Conservation (phyloP, 1,284 basidiomycete species). For the Irpex lacteus region DNA sequence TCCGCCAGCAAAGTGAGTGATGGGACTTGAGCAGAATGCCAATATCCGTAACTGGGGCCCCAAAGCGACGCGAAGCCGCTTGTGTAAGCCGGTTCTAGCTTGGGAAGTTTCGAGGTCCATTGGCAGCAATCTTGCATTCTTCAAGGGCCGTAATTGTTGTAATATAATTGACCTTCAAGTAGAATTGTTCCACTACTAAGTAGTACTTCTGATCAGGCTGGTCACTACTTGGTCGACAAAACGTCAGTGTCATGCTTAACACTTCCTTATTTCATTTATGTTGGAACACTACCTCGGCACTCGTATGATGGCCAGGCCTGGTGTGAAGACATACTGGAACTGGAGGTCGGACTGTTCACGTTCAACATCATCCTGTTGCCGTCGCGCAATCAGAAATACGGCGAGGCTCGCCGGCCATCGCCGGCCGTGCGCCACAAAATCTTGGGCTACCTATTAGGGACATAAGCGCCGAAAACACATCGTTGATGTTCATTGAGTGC, state of each 20-base stretch:
- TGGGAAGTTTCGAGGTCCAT: neutral
- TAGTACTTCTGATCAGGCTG: too few species aligned
- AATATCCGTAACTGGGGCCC: neutral
- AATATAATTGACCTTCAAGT: too few species aligned
- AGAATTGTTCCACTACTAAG: too few species aligned
- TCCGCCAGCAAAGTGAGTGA: neutral
- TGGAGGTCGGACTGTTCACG: too few species aligned
- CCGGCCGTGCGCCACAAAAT: neutral
- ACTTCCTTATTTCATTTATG: too few species aligned
- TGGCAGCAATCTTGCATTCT: neutral
- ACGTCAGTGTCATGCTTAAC: too few species aligned
- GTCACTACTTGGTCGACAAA: too few species aligned
- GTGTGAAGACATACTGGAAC: too few species aligned
- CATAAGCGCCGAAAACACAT: neutral
- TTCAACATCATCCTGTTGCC: too few species aligned
- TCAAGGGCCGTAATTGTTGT: too few species aligned
- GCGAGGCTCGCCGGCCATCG: neutral
- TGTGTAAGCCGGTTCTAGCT: neutral
- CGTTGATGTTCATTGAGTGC: neutral
- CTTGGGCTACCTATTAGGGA: neutral
- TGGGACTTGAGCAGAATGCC: neutral
- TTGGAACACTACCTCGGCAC: too few species aligned
- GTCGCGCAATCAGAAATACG: neutral
- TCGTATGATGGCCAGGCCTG: too few species aligned
- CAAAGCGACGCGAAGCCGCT: neutral